Percentiles rank a stretch among this genome's conserved stretches.
Conservation (phyloP, 1,284 basidiomycete species). For the Ceratobasidium sp. region DNA sequence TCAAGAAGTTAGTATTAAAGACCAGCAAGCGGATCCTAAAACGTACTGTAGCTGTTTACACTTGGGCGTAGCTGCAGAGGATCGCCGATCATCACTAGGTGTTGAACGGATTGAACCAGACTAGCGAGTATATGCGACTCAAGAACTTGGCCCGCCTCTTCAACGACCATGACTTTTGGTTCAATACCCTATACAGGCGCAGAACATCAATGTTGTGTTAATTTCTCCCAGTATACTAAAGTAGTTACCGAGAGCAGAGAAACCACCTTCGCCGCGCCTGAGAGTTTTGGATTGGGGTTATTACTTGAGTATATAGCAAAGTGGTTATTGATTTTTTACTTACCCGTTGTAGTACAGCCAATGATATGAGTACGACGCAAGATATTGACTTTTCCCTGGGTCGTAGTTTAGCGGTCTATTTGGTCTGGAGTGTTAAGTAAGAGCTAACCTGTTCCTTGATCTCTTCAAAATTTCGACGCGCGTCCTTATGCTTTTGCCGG, state of each 20-base stretch:
- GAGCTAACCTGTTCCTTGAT: conserved; percentile 55
- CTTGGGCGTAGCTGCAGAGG: conserved; percentile 75
- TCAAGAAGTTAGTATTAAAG: not conserved
- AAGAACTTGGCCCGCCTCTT: conserved; percentile 81
- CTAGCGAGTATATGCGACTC: conserved; percentile 72
- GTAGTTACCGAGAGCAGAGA: conserved; percentile 44
- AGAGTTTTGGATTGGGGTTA: too few relatives aligned
- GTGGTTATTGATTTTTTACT: not conserved
- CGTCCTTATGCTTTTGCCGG: conserved; percentile 52
- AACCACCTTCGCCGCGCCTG: conserved; percentile 48
- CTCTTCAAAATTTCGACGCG: conserved; percentile 51
- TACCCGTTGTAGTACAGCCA: conserved; percentile 50
- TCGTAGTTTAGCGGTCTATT: conserved; percentile 3
- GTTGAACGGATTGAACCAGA: conserved; percentile 49
- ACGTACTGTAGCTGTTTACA: conserved; percentile 70
- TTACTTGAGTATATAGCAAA: not conserved
- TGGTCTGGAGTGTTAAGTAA: not conserved
- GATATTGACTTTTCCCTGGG: conserved; percentile 42
- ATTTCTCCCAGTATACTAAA: conserved; percentile 3
- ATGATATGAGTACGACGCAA: conserved; percentile 46
- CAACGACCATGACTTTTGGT: conserved; percentile 68
- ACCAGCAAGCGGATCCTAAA: not conserved
- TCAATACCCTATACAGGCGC: conserved; percentile 58
- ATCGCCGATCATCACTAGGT: conserved; percentile 75
- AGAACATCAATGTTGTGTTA: not conserved